Evolutionary conservation across 345 rosid genomes (phyloP), one percentile per base, ranked within the genome.

Genomic region (Salix dunnii): DNA sequence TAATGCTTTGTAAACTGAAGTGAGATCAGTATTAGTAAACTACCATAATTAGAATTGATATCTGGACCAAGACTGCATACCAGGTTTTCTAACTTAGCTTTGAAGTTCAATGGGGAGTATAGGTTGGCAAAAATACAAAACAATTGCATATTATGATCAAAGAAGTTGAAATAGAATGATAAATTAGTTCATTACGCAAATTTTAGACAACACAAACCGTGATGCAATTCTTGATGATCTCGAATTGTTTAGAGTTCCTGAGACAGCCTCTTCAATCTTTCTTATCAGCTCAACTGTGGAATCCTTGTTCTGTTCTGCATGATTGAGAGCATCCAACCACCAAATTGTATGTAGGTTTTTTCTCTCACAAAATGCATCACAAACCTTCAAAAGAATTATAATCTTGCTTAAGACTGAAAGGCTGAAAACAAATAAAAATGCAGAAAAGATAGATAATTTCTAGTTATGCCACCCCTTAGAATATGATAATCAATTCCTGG

Each of bases 271-370:
- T 84, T 92, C 94, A 83, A 90, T 88, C 87, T 90, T 95, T 86
- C 90, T 88, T 18, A 88, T 88, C 84, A 95, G 82, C 84, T 91
- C 99, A 43, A 73, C 79, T 55, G 89, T 80, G 61, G 86, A 81
- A 46, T 90, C 97, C 76, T 85, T 85, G 80, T 87, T 86, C 82
- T 83, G 84, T 83, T 91, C 98, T 62, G 86, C 84, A 78, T 83
- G 82, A 84, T 86, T 74, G 76, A 95, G 90, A 58, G 89, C 91
- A 82, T 93, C 93, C 84, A 93, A 84, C 99, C 99, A 95, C 99
- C 99, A 95, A 82, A 74, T 71, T 46, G 84, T 81, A 70, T 75
- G 64, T 76, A 86, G 87, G 79, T 85, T 74, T 76, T 86, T 84
- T 76, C 78, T 75, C 42, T 84, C 84, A 38, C 80, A 79, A 60